Conservation (phyloP, 139 green algal genomes). For the Auxenochlorella protothecoides region DNA sequence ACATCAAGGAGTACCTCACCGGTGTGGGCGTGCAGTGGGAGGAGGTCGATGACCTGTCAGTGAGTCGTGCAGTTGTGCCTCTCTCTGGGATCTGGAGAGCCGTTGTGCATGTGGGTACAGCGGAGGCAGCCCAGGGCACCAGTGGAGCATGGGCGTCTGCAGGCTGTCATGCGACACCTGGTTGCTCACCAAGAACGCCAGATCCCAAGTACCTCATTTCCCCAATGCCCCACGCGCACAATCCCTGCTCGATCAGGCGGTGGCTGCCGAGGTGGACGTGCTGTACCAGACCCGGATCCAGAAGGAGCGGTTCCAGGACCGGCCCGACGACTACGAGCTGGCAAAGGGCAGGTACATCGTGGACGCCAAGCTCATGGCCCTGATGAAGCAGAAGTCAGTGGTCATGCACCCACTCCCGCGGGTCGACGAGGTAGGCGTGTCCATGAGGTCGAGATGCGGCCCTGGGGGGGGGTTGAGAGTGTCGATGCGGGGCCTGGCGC, state of each 20-base stretch:
- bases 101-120: too few species aligned
- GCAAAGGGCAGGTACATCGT: conserved; percentile 91
- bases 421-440: conserved; percentile 76
- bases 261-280: conserved; percentile 80
- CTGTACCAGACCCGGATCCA: conserved; percentile 98
- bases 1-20: conserved; percentile 88
- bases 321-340: conserved; percentile 63
- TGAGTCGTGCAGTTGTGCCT: neutral
- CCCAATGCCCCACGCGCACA: neutral
- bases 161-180: too few species aligned
- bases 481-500: too few species aligned
- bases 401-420: conserved; percentile 96
- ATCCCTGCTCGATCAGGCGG: conserved; percentile 3
- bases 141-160: too few species aligned
- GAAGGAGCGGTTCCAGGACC: conserved; percentile 86
- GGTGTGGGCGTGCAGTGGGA: conserved; percentile 64
- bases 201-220: too few species aligned
- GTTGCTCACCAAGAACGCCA: too few species aligned
- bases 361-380: conserved; percentile 68
- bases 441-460: neutral
- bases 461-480: neutral
- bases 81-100: neutral
- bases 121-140: too few species aligned
- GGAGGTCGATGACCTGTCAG: conserved; percentile 61
- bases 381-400: conserved; percentile 63